Evolutionary conservation across 2,329 filamentous ascomycete genomes (phyloP).

Genomic region (Trichoderma sp.): DNA sequence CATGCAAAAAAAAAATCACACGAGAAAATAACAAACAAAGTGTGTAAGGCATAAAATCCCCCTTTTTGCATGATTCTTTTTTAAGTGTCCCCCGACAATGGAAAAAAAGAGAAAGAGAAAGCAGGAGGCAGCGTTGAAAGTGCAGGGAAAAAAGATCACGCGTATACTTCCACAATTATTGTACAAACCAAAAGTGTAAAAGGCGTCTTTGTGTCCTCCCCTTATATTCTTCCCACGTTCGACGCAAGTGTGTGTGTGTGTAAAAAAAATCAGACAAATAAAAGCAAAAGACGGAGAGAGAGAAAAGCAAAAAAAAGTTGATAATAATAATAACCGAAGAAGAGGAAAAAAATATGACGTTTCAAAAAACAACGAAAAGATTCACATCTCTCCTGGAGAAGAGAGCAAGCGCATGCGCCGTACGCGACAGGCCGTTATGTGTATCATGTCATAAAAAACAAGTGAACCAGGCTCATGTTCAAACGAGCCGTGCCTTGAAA

Average conservation of each 20-base stretch:
- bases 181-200: conserved; percentile 2
- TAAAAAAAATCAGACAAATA: not conserved
- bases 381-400: conserved; percentile 15
- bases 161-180: conserved; percentile 14
- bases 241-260: not conserved
- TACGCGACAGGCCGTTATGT: conserved; percentile 18
- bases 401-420: conserved; percentile 18
- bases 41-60: not conserved
- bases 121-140: not conserved
- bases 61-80: conserved; percentile 8
- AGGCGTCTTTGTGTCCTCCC: not conserved
- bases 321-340: not conserved
- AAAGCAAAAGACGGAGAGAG: not conserved
- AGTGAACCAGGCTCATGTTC: conserved; percentile 5
- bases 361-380: not conserved
- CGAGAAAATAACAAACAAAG: not conserved
- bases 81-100: not conserved
- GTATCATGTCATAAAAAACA: conserved; percentile 12
- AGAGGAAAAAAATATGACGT: not conserved
- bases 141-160: not conserved
- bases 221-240: not conserved
- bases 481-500: not conserved
- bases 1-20: conserved; percentile 9
- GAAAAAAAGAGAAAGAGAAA: not conserved
- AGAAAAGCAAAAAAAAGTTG: not conserved